These are phyloP conservation scores for Cairneyella variabilis DNA, from an alignment of 495 filamentous ascomycete species.

Conservation along the genomic window DNA sequence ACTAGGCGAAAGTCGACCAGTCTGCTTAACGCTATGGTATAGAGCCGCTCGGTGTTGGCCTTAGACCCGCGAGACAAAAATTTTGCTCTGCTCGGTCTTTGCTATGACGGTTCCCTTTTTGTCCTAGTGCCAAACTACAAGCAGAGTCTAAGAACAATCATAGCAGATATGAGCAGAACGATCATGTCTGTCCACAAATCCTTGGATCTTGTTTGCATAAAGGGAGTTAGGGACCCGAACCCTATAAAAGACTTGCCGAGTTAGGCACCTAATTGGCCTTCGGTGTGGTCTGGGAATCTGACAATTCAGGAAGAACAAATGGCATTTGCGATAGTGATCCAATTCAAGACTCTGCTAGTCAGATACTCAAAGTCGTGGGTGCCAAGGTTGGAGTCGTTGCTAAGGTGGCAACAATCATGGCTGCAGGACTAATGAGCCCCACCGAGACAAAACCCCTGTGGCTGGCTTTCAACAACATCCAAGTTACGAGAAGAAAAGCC, in stretches of 20 bases:
- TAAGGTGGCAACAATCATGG: background rate
- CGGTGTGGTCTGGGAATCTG: background rate
- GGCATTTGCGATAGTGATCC: background rate
- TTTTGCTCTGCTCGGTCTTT: background rate
- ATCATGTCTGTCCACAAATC: background rate
- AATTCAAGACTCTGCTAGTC: background rate
- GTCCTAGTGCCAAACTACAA: background rate
- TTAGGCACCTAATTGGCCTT: background rate
- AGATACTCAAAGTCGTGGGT: background rate
- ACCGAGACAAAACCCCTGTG: background rate
- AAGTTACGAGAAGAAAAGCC: background rate
- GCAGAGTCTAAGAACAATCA: background rate
- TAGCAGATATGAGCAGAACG: background rate
- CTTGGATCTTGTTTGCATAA: background rate
- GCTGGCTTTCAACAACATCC: background rate
- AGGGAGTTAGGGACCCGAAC: background rate
- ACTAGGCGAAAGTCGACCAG: background rate
- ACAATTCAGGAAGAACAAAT: background rate
- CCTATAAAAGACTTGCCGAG: background rate
- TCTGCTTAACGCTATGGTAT: background rate
- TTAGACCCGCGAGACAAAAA: background rate
- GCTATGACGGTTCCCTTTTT: background rate
- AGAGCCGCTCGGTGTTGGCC: background rate
- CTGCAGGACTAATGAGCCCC: background rate
- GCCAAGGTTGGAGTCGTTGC: background rate